Conservation (phyloP, 768 basidiomycete genomes). For the Pholiota molesta region DNA sequence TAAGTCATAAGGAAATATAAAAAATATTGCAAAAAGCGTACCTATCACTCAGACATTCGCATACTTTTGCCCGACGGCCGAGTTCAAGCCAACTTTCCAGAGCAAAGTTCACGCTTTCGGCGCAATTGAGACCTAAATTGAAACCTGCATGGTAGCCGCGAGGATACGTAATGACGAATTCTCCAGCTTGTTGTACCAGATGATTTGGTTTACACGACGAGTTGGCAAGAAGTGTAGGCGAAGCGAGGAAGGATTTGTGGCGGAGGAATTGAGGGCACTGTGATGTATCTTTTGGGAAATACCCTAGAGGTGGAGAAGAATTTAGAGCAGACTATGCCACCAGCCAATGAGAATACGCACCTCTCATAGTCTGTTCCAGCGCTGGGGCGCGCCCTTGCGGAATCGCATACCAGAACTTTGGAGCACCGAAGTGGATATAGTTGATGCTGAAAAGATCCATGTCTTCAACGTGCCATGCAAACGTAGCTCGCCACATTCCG, state of each 20-base stretch:
- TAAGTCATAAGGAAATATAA: constrained; percentile 1
- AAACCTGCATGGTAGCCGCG: constrained; percentile 96
- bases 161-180: constrained; percentile 95
- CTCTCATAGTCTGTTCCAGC: constrained; percentile 85
- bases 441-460: constrained; percentile 76
- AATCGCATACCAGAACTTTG: constrained; percentile 96
- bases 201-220: constrained; percentile 82
- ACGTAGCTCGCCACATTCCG: constrained; percentile 99
- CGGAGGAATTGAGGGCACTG: constrained; percentile 92
- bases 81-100: constrained; percentile 92
- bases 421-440: constrained; percentile 97
- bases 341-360: constrained; percentile 41
- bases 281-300: constrained; percentile 87
- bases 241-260: constrained; percentile 95
- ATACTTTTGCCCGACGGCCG: constrained; percentile 78
- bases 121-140: constrained; percentile 95
- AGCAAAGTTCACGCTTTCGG: constrained; percentile 97
- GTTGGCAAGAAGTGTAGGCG: constrained; percentile 80
- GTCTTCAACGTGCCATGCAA: constrained; percentile 39
- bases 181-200: constrained; percentile 91
- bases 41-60: constrained; percentile 78
- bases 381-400: constrained; percentile 83
- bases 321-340: not conserved
- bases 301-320: constrained; percentile 47
- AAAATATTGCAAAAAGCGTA: constrained; percentile 27